phyloP scores from a whole-genome alignment of 1,139 yeast species.

The Hansenula sp. region DNA sequence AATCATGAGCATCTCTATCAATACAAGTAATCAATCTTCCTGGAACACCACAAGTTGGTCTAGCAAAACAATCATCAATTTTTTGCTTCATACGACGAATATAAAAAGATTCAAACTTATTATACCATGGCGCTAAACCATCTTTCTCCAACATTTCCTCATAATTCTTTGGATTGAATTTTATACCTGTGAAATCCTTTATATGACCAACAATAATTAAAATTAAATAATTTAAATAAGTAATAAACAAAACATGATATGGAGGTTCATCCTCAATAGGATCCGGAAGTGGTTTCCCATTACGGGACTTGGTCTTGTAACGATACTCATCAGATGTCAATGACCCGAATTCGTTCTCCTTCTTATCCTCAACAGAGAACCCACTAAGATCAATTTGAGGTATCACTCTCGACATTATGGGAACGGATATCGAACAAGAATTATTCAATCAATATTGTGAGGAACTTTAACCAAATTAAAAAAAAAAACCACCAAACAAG shows the following conservation, averaged over 20 bases:
- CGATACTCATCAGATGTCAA: constrained; percentile 54
- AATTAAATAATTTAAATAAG: constrained; percentile 79
- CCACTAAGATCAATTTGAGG: constrained; percentile 27
- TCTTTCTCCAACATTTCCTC: constrained; percentile 67
- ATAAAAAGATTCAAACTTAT: constrained; percentile 90
- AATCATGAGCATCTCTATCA: constrained; percentile 65
- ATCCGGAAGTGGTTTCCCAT: constrained; percentile 50
- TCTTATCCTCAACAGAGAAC: constrained; percentile 44
- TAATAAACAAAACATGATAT: constrained; percentile 68
- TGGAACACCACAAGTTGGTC: constrained; percentile 96
- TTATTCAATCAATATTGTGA: too few species aligned
- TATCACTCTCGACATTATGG: constrained; percentile 7
- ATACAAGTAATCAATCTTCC: constrained; percentile 84
- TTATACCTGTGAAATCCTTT: constrained; percentile 81
- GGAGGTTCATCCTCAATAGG: constrained; percentile 84
- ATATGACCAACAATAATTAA: constrained; percentile 86
- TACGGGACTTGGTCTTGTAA: constrained; percentile 43
- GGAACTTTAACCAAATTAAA: too few species aligned
- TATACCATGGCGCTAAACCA: constrained; percentile 96
- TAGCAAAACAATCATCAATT: constrained; percentile 90
- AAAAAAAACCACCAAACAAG: too few species aligned
- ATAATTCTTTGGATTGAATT: constrained; percentile 61
- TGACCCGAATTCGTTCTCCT: constrained; percentile 62
- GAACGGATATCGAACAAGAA: background rate
- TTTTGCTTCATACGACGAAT: constrained; percentile 87